Evolutionary conservation across 441 rosid species (phyloP), one percentile per base, ranked within the genome.

Genomic region (Corymbia calophylla): DNA sequence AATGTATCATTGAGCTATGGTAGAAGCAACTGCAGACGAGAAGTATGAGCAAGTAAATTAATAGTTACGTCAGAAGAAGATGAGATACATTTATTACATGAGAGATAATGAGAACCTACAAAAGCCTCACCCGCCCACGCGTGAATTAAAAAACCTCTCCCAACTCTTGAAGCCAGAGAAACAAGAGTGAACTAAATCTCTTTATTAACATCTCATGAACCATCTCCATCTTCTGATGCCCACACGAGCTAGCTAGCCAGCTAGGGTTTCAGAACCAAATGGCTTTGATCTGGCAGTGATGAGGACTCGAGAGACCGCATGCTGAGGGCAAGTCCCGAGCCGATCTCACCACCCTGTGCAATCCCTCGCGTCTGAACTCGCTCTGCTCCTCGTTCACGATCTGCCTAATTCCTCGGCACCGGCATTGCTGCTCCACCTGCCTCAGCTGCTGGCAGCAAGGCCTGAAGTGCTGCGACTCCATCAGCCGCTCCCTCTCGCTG

Each of bases 381-480:
- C 58, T 86, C 87, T 31, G 58, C 0, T 86, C 44, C 66, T 86
- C 87, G 29, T 31, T 86, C 87, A 86, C 64, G 17, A 86, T 8
- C 31, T 86, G 64, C 87, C 60, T 86, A 54, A 86, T 54, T 13
- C 87, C 87, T 13, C 48, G 60, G 60, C 87, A 86, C 49, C 87
- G 58, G 87, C 87, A 86, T 27, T 54, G 64, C 58, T 32, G 29
- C 8, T 86, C 87, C 87, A 88, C 86, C 89, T 88, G 89, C 39
- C 58, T 29, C 73, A 88, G 87, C 89, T 88, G 89, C 89, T 58
- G 87, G 87, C 89, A 88, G 89, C 89, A 88, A 6, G 84, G 80
- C 56, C 53, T 86, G 86, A 88, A 68, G 47, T 55, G 87, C 32
- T 21, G 66, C n/a, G 80, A 53, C 18, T 58, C 64, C 53, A 27